Evolutionary conservation across 2,329 filamentous ascomycete genomes (phyloP), one percentile per base, ranked within the genome.

Genomic region (Boeremia exigua): DNA sequence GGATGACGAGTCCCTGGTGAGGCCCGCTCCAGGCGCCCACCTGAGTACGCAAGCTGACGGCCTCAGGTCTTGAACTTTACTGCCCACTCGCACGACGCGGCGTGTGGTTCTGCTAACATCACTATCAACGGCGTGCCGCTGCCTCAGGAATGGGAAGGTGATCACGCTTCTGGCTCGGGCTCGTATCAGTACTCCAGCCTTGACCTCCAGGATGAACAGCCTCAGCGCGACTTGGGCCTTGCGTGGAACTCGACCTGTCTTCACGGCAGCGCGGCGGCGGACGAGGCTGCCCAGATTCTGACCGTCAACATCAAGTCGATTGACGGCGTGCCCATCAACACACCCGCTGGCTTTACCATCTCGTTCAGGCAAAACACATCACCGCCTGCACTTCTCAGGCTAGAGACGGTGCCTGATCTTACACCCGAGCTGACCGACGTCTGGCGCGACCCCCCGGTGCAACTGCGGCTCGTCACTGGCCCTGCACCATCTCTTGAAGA

Each of bases 61-160:
- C 58, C 57, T 54, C 62, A 80, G 78, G 67, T 75, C 48, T 71
- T 80, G 59, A 76, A 73, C 58, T 74, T 80, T 55, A 73, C 76
- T 51, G 73, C 76, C 44, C 71, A 76, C 56, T 63, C 74, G 11
- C 64, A 73, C 50, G 66, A 73, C 40, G 56, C 76, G 52, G 63
- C 73, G 43, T 78, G 76, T 64, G 71, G 72, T 12, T 61, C 70
- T 49, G 72, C 74, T 34, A 78, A 80, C 70, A 66, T 80, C 57
- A 74, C 75, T 14, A 61, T 80, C 54, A 79, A 80, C 63, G 75
- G 74, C 52, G 59, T 74, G 23, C 62, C 68, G 49, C 69, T 78
- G 27, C 67, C 69, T 29, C 72, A 76, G 56, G 63, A 75, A 63
- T 77, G 74, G 73, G 62, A 68, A 51, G 74, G 73, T 60, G 68